phyloP scores from a whole-genome alignment of 352 stramenopile genomes.

The Aphanomyces cochlioides region DNA sequence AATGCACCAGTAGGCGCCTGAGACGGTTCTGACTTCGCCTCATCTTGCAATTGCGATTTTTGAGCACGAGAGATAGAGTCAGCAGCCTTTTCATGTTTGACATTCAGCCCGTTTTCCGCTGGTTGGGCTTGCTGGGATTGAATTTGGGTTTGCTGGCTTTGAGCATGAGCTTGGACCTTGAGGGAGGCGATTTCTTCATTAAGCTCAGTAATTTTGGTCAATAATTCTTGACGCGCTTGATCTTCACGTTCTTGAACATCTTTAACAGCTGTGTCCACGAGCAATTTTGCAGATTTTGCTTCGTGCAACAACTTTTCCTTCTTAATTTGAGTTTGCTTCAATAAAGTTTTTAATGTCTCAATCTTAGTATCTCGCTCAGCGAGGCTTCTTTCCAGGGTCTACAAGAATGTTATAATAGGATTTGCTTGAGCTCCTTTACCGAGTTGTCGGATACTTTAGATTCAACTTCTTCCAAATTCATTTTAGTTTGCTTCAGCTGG shows the following conservation, averaged over 20 bases:
- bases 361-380: not conserved
- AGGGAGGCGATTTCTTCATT: not conserved
- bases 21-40: not conserved
- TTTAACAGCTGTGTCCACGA: not conserved
- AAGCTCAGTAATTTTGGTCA: not conserved
- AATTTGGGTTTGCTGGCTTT: no score
- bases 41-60: not conserved
- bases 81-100: no score
- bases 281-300: not conserved
- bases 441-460: not conserved
- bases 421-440: not conserved
- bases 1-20: not conserved
- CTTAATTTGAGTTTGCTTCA: constrained; percentile 10
- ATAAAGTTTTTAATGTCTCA: constrained; percentile 1
- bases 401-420: not conserved
- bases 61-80: no score
- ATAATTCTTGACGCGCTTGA: not conserved
- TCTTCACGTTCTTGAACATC: not conserved
- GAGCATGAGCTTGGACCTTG: not conserved
- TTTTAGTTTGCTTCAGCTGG: not conserved
- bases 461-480: not conserved
- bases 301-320: constrained; percentile 16
- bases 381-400: not conserved
- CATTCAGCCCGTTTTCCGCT: no score
- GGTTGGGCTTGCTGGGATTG: no score